Evolutionary conservation across 2,329 filamentous ascomycete species (phyloP), one percentile per base, ranked within the genome.

Genomic region (Fusarium hainanense): DNA sequence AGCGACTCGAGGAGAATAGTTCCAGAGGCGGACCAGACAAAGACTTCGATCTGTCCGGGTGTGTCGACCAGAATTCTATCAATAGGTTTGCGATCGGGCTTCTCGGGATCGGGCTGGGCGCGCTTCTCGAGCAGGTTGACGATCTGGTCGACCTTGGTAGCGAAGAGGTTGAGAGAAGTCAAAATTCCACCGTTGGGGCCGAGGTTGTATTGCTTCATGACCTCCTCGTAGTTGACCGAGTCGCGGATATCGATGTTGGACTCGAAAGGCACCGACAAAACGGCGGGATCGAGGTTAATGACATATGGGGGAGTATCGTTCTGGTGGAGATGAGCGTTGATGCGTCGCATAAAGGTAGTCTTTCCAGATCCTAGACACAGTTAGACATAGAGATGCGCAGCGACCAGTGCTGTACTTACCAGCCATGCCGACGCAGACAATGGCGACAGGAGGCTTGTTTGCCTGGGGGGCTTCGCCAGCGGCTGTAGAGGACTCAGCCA

Each of bases 301-400:
- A 98, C 94, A 80, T 99, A 99, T 7, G 97, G 96, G 2, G 93
- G 90, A 20, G 90, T 88, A 62, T 91, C 89, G 76, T 94, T 88
- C 7, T 87, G 87, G 78, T 98, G 95, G 6, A 99, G 90, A 78
- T 99, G 88, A 1, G 95, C 92, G 80, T 98, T 98, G 76, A 99
- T 96, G 76, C 96, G 90, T 79, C 98, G 95, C 95, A 99, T 98
- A 78, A 99, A 99, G 0, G 97, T 99, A n/a, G 96, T 99, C 85
- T 99, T 99, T 76, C 96, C 96, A 18, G 94, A 97, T 75, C 96
- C 91, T 92, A 72, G 7, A 49, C 2, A 18, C 7, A 14, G 21
- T 51, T 40, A 59, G 23, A 50, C 14, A 41, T 58, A 49, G 41
- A 47, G 30, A 52, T 40, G 42, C 48, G 66, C 28, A 48, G 62